Percentiles rank a stretch among this genome's conserved stretches.
Evolutionary conservation across 2,329 filamentous ascomycete species (phyloP).

Genomic region (Anthostomella pinea): DNA sequence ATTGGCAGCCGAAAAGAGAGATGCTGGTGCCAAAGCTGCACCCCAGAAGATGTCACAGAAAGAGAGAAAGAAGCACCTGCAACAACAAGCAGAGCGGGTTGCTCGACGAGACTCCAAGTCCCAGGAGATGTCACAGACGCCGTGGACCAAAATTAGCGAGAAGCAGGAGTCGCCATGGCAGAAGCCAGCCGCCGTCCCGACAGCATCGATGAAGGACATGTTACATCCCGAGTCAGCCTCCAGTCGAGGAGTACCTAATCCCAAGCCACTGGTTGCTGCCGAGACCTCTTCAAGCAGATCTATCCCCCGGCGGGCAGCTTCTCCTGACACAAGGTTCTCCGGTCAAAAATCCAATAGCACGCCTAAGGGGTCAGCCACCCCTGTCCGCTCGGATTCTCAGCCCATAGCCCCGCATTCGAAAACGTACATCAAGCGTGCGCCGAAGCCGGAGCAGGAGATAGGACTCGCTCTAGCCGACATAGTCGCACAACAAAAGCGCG

Average conservation of each 20-base stretch:
- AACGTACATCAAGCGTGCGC: conserved; percentile 55
- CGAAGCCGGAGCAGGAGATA: conserved; percentile 60
- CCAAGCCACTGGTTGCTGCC: conserved; percentile 43
- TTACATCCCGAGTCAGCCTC: conserved; percentile 35
- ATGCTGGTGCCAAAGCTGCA: conserved; percentile 35
- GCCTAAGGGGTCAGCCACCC: conserved; percentile 29
- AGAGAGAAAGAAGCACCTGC: conserved; percentile 81
- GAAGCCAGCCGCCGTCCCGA: conserved; percentile 45
- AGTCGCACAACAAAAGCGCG: conserved; percentile 78
- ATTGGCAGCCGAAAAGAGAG: conserved; percentile 50
- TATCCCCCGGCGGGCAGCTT: conserved; percentile 49
- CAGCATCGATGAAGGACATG: conserved; percentile 49
- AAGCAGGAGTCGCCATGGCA: conserved; percentile 64
- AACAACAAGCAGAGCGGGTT: conserved; percentile 55
- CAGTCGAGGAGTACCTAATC: conserved; percentile 28
- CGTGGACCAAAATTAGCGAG: conserved; percentile 46
- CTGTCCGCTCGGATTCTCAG: conserved; percentile 31
- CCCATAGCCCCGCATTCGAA: conserved; percentile 58
- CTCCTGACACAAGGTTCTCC: conserved; percentile 61
- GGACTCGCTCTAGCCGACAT: conserved; percentile 84
- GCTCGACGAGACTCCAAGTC: conserved; percentile 35
- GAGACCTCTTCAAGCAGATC: conserved; percentile 39
- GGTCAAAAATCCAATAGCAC: conserved; percentile 48
- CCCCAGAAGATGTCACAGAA: conserved; percentile 78
- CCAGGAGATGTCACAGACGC: conserved; percentile 34